Base-by-base conservation (phyloP, 202 grass and related monocot genomes). In the Schoenoplectus triqueter region DNA sequence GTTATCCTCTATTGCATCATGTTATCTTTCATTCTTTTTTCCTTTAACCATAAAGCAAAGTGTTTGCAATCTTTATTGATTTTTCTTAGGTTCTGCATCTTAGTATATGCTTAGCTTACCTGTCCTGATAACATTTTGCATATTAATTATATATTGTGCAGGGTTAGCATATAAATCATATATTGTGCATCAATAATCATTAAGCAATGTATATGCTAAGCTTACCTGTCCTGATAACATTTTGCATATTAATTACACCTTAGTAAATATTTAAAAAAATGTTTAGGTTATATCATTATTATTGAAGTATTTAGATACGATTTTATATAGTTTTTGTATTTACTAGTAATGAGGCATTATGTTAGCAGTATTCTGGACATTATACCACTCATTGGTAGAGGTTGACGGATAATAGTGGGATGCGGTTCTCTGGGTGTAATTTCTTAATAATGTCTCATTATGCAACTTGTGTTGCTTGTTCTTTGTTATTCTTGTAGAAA, bases 401-500 rank as follows among this genome's bases (percentile, higher is more conserved):
- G 13, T 22, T 41, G 31, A 78, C 59, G 70, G 47, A 52, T 73
- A 73, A 50, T 49, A 49, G 2, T 49, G 56, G 31, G 51, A 59
- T 57, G 50, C 6, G 21, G 2, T 78, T 57, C 50, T 59, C 49
- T 56, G 57, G 50, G 41, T 78, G 54, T 42, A 78, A 31, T 60
- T 77, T 78, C 21, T 78, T 60, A 59, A 42, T 60, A 59, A 59
- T 42, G 22, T 42, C 2, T 17, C n/a, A 42, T 57, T 60, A 42
- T 78, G 11, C 59, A 59, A 78, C 52, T 44, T 13, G 41, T 78
- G 74, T 78, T 78, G 10, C 11, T 82, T 10, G 78, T 56, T 20
- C 82, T 73, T 86, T 50, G 46, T 77, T 44, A 67, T 86, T 73
- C 85, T 74, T 60, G 75, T 89, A 99, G 96, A 96, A 94, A 92